Evolutionary conservation across 352 stramenopile genomes (phyloP).

Genomic region (Globisporangium okanoganense): DNA sequence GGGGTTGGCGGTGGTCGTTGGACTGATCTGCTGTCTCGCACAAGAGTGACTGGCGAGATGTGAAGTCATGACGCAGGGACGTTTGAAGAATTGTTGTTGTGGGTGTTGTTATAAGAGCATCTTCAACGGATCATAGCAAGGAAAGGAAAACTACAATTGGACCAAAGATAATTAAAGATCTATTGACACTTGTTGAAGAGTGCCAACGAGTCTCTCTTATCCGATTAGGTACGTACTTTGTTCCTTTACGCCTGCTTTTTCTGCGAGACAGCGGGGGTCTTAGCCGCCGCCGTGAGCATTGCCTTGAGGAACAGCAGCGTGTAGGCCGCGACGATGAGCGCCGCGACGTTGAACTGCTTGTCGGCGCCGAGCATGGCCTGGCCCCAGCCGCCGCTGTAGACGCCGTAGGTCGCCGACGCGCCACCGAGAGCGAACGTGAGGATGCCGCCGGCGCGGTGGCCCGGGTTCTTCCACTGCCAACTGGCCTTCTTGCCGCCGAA

Average conservation of each 20-base stretch:
- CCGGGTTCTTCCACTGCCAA: constrained; percentile 70
- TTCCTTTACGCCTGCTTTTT: constrained; percentile 8
- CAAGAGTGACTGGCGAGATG: neutral
- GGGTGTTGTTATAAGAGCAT: no score
- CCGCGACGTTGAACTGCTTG: constrained; percentile 44
- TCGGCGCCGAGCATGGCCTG: constrained; percentile 34
- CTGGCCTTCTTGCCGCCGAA: constrained; percentile 59
- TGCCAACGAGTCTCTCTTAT: neutral
- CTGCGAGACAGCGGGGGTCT: neutral
- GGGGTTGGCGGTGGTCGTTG: neutral
- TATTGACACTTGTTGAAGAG: neutral
- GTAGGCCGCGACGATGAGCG: constrained; percentile 38
- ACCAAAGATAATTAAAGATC: neutral
- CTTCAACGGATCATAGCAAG: no score
- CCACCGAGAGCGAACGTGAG: constrained; percentile 51
- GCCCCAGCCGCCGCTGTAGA: constrained; percentile 59
- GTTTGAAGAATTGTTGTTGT: neutral
- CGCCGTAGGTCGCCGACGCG: constrained; percentile 32
- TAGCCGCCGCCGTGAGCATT: constrained; percentile 16
- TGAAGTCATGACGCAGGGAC: neutral
- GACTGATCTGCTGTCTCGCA: neutral
- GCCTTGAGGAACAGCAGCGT: constrained; percentile 42
- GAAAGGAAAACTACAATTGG: no score
- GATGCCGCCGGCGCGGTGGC: constrained; percentile 52
- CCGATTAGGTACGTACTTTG: no score